These are phyloP conservation scores for Ramalina intermedia DNA, from an alignment of 495 filamentous ascomycete genomes.

Conservation along the genomic window DNA sequence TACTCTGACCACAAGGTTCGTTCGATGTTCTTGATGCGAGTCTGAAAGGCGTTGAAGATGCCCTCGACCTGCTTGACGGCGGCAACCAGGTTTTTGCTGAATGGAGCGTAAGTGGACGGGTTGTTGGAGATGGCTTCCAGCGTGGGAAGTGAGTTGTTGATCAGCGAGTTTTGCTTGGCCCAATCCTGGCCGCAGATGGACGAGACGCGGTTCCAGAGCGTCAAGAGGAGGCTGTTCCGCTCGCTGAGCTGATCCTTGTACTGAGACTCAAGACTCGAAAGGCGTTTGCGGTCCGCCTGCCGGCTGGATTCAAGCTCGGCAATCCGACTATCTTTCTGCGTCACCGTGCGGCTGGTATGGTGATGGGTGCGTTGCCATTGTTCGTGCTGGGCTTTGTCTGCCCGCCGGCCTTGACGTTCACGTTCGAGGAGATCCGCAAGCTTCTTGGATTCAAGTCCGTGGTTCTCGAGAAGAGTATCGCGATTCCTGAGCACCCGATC, in stretches of 20 bases:
- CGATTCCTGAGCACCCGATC: constrained; percentile 79
- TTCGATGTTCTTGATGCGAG: constrained; percentile 68
- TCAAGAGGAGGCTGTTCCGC: constrained; percentile 72
- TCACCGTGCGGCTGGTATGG: constrained; percentile 65
- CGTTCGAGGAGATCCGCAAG: constrained; percentile 81
- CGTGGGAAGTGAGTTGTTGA: constrained; percentile 72
- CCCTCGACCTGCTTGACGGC: constrained; percentile 81
- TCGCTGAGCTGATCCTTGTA: constrained; percentile 79
- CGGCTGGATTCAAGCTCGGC: constrained; percentile 67
- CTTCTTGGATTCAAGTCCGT: constrained; percentile 73
- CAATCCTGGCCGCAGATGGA: constrained; percentile 82
- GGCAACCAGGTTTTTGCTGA: constrained; percentile 73
- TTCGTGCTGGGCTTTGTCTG: constrained; percentile 76
- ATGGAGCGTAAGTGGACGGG: constrained; percentile 55
- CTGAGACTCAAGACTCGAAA: constrained; percentile 56
- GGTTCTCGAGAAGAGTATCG: constrained; percentile 79
- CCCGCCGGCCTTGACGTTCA: constrained; percentile 68
- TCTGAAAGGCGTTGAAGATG: constrained; percentile 67
- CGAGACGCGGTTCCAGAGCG: constrained; percentile 76
- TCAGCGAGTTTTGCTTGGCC: constrained; percentile 76
- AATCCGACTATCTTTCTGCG: constrained; percentile 68
- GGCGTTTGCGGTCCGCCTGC: constrained; percentile 56
- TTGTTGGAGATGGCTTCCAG: constrained; percentile 64
- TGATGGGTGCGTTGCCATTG: constrained; percentile 74
- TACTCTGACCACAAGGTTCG: constrained; percentile 83